phyloP scores from a whole-genome alignment of 2,329 filamentous ascomycete species.

The Capronia americana region DNA sequence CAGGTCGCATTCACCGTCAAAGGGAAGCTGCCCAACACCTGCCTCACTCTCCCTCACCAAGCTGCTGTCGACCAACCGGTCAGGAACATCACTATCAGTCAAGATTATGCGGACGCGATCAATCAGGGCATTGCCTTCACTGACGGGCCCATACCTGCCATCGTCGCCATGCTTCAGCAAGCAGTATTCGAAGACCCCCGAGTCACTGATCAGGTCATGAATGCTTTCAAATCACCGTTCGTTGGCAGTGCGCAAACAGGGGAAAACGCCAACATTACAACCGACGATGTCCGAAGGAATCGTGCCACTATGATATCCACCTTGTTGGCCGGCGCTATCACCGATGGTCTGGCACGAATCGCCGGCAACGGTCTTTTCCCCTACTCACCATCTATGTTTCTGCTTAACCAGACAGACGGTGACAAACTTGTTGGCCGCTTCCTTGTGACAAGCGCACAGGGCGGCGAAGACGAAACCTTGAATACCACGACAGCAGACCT shows the following conservation, averaged over 20 bases:
- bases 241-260: constrained; percentile 10
- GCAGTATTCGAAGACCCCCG: constrained; percentile 12
- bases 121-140: constrained; percentile 31
- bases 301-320: constrained; percentile 32
- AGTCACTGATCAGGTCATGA: constrained; percentile 17
- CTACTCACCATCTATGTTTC: constrained; percentile 31
- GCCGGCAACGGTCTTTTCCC: constrained; percentile 32
- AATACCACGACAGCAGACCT: constrained; percentile 26
- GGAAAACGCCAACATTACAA: constrained; percentile 9
- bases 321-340: constrained; percentile 26
- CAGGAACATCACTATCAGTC: constrained; percentile 29
- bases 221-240: constrained; percentile 28
- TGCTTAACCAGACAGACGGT: constrained; percentile 28
- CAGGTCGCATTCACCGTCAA: constrained; percentile 27
- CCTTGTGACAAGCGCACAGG: constrained; percentile 24
- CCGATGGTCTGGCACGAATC: constrained; percentile 32
- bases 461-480: constrained; percentile 27
- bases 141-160: constrained; percentile 11
- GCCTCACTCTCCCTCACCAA: constrained; percentile 19
- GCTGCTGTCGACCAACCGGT: constrained; percentile 6
- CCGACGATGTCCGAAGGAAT: constrained; percentile 16
- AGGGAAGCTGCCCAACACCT: constrained; percentile 18
- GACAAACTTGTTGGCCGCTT: constrained; percentile 29
- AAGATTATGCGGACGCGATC: constrained; percentile 30
- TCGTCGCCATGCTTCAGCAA: constrained; percentile 26